Evolutionary conservation across 345 rosid genomes (phyloP).

Genomic region (Cardamine resedifolia): DNA sequence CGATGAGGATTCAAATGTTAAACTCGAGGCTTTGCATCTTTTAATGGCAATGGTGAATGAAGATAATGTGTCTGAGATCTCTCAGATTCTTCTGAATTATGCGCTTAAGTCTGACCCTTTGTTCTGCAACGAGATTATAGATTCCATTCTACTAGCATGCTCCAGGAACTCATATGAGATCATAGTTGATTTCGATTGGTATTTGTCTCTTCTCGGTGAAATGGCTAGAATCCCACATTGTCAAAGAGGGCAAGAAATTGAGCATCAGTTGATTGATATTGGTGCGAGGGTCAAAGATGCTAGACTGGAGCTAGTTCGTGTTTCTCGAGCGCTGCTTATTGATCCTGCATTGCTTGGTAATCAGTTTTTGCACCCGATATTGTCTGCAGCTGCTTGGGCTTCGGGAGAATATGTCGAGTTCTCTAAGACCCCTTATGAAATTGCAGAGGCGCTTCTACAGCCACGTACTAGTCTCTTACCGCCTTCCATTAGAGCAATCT

Average conservation of each 20-base stretch:
- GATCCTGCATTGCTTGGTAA: conserved; percentile 98
- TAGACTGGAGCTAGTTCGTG: conserved; percentile 71
- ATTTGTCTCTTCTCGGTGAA: conserved; percentile 83
- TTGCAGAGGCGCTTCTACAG: conserved; percentile 78
- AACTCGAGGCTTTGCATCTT: conserved; percentile 71
- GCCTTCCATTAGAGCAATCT: conserved; percentile 59
- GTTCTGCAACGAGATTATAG: conserved; percentile 86
- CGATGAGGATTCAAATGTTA: conserved; percentile 79
- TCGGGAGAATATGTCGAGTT: conserved; percentile 86
- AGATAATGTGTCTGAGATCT: conserved; percentile 70
- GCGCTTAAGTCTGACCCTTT: conserved; percentile 85
- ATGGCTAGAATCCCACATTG: conserved; percentile 85
- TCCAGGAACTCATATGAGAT: conserved; percentile 67
- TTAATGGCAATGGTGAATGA: conserved; percentile 92
- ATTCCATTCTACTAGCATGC: conserved; percentile 74
- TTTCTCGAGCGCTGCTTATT: conserved; percentile 71
- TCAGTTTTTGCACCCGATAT: conserved; percentile 65
- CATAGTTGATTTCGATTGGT: conserved; percentile 88
- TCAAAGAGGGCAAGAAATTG: conserved; percentile 82
- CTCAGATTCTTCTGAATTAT: conserved; percentile 71
- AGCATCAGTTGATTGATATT: conserved; percentile 81
- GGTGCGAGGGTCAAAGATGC: conserved; percentile 90
- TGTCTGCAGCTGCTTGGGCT: conserved; percentile 94
- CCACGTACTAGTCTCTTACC: conserved; percentile 87
- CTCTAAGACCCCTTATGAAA: conserved; percentile 64